Conservation (phyloP, 176 grass and related monocot species). For the Secale cereale region DNA sequence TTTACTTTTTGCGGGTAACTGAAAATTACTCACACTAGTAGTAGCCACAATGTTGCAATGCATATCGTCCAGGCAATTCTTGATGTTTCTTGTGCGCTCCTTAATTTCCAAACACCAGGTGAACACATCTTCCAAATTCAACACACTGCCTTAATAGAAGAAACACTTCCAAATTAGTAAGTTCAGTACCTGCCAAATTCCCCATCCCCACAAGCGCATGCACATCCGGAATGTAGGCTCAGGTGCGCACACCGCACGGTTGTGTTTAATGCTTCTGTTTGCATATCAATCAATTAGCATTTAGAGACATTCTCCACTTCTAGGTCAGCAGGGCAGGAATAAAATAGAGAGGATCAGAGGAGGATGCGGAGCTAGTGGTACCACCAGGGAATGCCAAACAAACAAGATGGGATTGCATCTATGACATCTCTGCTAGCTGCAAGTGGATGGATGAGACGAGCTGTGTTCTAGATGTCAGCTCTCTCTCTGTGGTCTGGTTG, state of each 20-base stretch:
- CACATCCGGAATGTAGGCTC: not conserved
- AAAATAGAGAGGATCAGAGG: not conserved
- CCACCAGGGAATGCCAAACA: constrained; percentile 9
- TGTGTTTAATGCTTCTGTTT: constrained; percentile 33
- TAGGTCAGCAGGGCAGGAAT: constrained; percentile 28
- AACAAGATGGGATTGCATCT: constrained; percentile 13
- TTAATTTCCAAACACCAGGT: not conserved
- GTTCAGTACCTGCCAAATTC: not conserved
- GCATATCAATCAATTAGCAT: constrained; percentile 24
- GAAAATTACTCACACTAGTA: not conserved
- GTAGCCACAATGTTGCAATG: not conserved
- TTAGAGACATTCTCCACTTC: constrained; percentile 22
- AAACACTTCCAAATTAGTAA: not conserved
- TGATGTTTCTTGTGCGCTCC: not conserved
- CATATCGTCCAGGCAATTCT: not conserved
- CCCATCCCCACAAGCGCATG: constrained; percentile 8
- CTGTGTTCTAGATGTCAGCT: constrained; percentile 25
- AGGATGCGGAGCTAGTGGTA: not conserved
- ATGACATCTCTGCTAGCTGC: constrained; percentile 7
- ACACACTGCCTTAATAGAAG: not conserved
- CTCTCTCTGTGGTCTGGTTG: not conserved
- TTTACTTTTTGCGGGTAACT: not conserved
- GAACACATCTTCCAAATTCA: not conserved
- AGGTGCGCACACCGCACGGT: not conserved
- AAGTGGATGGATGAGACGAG: not conserved